Base-by-base conservation (phyloP, 805 yeast genomes). In the Nakazawaea pomicola region DNA sequence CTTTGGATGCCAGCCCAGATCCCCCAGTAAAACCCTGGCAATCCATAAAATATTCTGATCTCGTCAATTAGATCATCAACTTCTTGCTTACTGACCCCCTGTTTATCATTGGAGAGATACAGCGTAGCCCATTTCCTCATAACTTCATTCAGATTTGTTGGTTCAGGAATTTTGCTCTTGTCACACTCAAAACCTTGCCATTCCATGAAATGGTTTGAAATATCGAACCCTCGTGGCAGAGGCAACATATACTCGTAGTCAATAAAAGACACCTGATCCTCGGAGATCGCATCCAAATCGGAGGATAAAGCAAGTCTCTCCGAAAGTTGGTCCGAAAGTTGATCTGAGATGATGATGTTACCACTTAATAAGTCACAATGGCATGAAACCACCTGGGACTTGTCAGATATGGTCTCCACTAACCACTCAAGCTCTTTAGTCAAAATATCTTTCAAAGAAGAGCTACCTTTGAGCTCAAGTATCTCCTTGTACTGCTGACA, bases 21-120 rank as follows among this genome's bases (percentile, higher is more conserved):
- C 1, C 91, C 90, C 93, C 93, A 83, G 56, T 81, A 83, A 52
- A 83, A 80, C 1, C 91, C 93, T 0, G 93, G 93, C 60, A 83
- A 60, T 0, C 93, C 93, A 64, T 81, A 84, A 64, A 74, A 82
- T 4, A 69, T 56, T 11, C 64, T 58, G 17, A 84, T 69, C 54
- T 83, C 90, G 10, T 63, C 57, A 16, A 83, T 72, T 23, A 83
- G 59, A 1, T 45, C 47, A 40, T 67, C 67, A 5, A 80, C 60
- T 18, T 63, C 55, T 1, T 14, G 12, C 7, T 55, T 59, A 3
- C 29, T 18, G 41, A 16, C 29, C 29, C 14, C 28, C 27, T 17
- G 33, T 18, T 27, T 24, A 20, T 29, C 31, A 32, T 60, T 52
- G 33, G 65, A 60, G 29, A 83, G 60, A 51, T 83, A 83, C 8